Base-by-base conservation (phyloP, 495 filamentous ascomycete genomes). In the Xanthoparmelia taractica region DNA sequence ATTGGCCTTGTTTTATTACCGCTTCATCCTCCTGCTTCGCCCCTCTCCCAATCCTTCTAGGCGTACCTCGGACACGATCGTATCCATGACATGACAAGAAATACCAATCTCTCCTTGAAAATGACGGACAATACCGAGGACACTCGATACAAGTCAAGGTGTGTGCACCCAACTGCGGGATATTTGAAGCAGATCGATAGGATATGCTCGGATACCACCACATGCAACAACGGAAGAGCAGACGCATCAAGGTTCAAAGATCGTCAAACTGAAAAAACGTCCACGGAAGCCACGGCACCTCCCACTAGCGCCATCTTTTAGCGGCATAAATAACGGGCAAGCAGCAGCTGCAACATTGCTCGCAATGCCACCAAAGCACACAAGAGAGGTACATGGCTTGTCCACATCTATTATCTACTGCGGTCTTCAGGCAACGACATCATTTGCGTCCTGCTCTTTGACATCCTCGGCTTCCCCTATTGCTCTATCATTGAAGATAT, bases 381-480 rank as follows among this genome's bases (percentile, higher is more conserved):
- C 5, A 0, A 27, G 45, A 48, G 45, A 25, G 25, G 23, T 23
- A 1, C 2, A 27, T 13, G 10, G 23, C 12, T 47, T n/a, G n/a
- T n/a, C 8, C 10, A 27, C 11, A 13, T 29, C 15, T 29, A 29
- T 37, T 58, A 31, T 36, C 7, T 15, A 37, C 5, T n/a, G n/a
- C n/a, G n/a, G n/a, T n/a, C n/a, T 2, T 63, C 40, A 68, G 17
- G 68, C 70, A 48, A 74, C 23, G 25, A 75, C 64, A 11, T 63
- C 65, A 57, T 67, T 75, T 25, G 69, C 69, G 37, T 72, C 67
- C 23, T 67, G 63, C 67, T 76, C 73, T 58, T 70, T 71, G 27
- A 31, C 55, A 62, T 73, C 61, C 50, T 72, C 66, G 18, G 40
- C 41, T 18, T 70, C 57, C 31, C 75, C 68, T 27, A 66, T 68